Base-by-base conservation (phyloP, 2,329 filamentous ascomycete species). In the Anthostomella pinea region DNA sequence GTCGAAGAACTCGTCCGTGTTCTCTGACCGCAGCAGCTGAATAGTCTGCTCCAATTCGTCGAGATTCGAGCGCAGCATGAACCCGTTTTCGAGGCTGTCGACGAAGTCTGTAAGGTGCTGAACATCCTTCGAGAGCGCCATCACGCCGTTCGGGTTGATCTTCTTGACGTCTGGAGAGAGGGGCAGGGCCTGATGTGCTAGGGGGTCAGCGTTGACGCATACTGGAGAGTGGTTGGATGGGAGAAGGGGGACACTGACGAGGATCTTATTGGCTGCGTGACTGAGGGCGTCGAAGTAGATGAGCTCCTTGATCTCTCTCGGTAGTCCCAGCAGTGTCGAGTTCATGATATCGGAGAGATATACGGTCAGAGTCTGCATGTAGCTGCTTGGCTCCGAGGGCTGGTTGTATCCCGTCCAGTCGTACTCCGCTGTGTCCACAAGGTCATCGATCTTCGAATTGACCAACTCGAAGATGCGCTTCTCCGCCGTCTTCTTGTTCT, bases 391-490 rank as follows among this genome's bases (percentile, higher is more conserved):
- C 52, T 93, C 85, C 1, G 70, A 69, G 13, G 83, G 79, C 16
- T 79, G 68, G 6, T 72, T 77, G 4, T 74, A 70, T 2, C 72
- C 64, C 46, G 67, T 71, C 72, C 93, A 98, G 61, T 97, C 88
- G 59, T 98, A 98, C 64, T 98, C 93, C 20, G 93, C 91, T 0
- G 90, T 97, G 53, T 96, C 91, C 36, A 98, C 86, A 8, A 98
- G 76, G 59, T 98, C 93, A 57, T 97, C 91, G 53, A 98, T 97
- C 69, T 98, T 98, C 39, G 87, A 94, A 66, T 98, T 97, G 46
- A 98, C 93, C 0, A 98, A 77, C 65, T 98, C 94, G 57, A 98
- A 98, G 39, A 98, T 97, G 21, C 94, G 85, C 66, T 96, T 95
- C 59, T 96, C 91, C 0, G 93, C 93, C 2, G 85, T 89, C 67